phyloP scores from a whole-genome alignment of 2,329 filamentous ascomycete species.

The Colletotrichum eremochloae region DNA sequence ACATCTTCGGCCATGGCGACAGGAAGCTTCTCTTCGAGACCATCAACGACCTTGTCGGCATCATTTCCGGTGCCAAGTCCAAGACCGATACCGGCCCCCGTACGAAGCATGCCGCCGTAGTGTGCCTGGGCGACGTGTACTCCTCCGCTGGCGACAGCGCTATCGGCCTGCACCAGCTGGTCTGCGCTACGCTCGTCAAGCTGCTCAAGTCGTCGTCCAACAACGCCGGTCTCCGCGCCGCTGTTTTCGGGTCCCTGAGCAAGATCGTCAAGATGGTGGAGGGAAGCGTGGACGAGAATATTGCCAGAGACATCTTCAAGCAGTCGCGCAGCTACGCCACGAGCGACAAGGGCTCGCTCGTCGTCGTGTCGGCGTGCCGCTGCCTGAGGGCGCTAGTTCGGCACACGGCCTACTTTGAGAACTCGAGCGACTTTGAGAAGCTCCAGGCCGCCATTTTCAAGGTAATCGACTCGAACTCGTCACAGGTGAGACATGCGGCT shows the following conservation, averaged over 20 bases:
- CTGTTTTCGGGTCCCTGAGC: constrained; percentile 79
- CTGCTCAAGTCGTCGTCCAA: constrained; percentile 82
- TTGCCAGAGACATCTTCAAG: constrained; percentile 95
- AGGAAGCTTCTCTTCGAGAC: constrained; percentile 94
- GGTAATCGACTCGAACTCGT: constrained; percentile 81
- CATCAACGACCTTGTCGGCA: constrained; percentile 85
- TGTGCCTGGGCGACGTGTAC: constrained; percentile 90
- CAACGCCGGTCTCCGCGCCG: constrained; percentile 85
- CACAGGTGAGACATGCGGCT: constrained; percentile 84
- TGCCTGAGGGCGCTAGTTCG: constrained; percentile 82
- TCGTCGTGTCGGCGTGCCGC: constrained; percentile 82
- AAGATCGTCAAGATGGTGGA: constrained; percentile 83
- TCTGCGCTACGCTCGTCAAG: constrained; percentile 80
- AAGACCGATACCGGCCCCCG: constrained; percentile 82
- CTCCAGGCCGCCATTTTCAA: constrained; percentile 88
- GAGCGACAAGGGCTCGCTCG: constrained; percentile 85
- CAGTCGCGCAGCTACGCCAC: constrained; percentile 82
- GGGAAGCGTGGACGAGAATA: constrained; percentile 82
- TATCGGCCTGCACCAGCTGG: constrained; percentile 83
- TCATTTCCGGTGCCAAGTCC: constrained; percentile 80
- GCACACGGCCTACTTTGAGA: constrained; percentile 85
- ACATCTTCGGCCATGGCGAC: constrained; percentile 87
- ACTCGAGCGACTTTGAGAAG: constrained; percentile 90
- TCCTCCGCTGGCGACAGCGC: constrained; percentile 94
- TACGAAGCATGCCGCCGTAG: constrained; percentile 87